These are phyloP conservation scores for Tuber magnatum DNA, from an alignment of 495 filamentous ascomycete genomes.

Conservation along the genomic window DNA sequence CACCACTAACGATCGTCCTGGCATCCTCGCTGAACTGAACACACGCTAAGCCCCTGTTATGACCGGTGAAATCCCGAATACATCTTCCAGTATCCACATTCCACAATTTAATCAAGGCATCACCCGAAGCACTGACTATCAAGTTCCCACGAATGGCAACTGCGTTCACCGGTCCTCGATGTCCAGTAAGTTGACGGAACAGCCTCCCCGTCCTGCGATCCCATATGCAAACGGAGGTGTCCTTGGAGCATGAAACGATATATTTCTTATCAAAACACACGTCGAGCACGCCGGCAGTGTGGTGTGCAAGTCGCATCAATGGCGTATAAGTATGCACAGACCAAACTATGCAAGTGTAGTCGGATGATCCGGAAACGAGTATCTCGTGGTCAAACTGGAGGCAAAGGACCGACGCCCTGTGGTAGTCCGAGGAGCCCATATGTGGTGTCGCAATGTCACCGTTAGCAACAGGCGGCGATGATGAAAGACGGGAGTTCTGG, in stretches of 20 bases:
- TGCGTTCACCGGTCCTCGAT: slow-evolving; percentile 87
- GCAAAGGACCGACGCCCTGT: slow-evolving; percentile 86
- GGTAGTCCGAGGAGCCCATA: slow-evolving; percentile 46
- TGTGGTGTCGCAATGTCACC: slow-evolving; percentile 36
- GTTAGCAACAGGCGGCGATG: slow-evolving; percentile 36
- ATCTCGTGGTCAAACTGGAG: slow-evolving; percentile 88
- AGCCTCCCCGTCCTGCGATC: slow-evolving; percentile 68
- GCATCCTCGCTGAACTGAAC: slow-evolving; percentile 92
- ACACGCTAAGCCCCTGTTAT: slow-evolving; percentile 85
- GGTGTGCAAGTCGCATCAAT: slow-evolving; percentile 63
- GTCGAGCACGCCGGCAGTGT: slow-evolving; percentile 83
- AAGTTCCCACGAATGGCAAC: slow-evolving; percentile 87
- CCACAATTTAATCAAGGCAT: slow-evolving; percentile 89
- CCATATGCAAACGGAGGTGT: slow-evolving; percentile 87
- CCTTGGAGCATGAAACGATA: slow-evolving; percentile 95
- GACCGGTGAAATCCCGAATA: slow-evolving; percentile 78
- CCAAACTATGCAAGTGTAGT: slow-evolving; percentile 87
- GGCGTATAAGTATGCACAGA: slow-evolving; percentile 71
- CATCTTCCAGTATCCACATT: slow-evolving; percentile 76
- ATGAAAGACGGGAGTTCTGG: slow-evolving; percentile 26
- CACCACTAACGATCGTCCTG: slow-evolving; percentile 78
- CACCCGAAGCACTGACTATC: slow-evolving; percentile 84
- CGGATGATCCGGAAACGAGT: slow-evolving; percentile 89
- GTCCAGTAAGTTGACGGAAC: slow-evolving; percentile 68
- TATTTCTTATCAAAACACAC: slow-evolving; percentile 83